Base-by-base conservation (phyloP, 345 rosid species). In the Aquilaria yunnanensis region DNA sequence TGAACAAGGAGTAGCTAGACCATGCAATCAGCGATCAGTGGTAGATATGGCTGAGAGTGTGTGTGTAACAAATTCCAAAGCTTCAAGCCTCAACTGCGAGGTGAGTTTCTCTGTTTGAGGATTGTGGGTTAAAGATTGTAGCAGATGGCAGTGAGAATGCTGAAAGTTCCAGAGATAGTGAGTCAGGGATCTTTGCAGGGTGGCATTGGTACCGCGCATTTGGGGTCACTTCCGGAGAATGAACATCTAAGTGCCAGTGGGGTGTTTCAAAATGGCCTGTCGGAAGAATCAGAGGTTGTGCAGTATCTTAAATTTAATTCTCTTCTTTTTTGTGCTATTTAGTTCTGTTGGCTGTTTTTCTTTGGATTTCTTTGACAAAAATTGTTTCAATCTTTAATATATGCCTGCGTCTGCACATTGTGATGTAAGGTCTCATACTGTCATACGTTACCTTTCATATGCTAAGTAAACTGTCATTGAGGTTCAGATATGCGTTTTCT, bases 401-500 rank as follows among this genome's bases (percentile, higher is more conserved):
- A 53, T 31, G 62, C 60, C 30, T 65, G 29, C 56, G 55, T 70
- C 59, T 79, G 87, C 81, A 78, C 5, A 76, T 72, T 81, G 80
- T 78, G 87, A 82, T 87, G 84, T 78, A 91, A 83, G 96, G 87
- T 77, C 74, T 74, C 72, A 83, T 85, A 72, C 83, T 85, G 75
- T 84, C 69, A 72, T 69, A 67, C 76, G 70, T 75, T 23, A 23
- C 23, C 23, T 23, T 23, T 23, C 23, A 23, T 23, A 23, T 23
- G 82, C 83, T 68, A 52, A 75, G 73, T 75, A 70, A 72, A 78
- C 76, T 72, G 86, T 79, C 73, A 71, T 70, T 77, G 77, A 72
- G 76, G 77, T 80, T 80, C 71, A 76, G 81, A 74, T 72, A 9
- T 37, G 43, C 8, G 5, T 37, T 37, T 67, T 49, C 68, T 34